Evolutionary conservation across 164 flowering plant genomes (phyloP), one percentile per base, ranked within the genome.

Genomic region (Protea cynaroides): DNA sequence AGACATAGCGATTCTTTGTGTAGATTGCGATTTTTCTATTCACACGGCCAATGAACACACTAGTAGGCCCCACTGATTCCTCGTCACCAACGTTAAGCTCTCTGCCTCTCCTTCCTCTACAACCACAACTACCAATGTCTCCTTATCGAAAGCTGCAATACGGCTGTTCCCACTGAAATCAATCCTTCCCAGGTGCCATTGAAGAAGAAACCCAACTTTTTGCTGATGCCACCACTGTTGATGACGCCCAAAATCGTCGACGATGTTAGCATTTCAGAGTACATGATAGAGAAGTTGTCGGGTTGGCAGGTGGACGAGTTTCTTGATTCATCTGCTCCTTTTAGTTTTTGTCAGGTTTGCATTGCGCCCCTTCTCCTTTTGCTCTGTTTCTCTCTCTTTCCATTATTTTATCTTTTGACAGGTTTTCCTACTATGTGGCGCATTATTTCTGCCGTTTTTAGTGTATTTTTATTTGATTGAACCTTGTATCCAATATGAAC

Each of bases 1-100:
- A 69, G 88, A 86, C 62, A 82, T 87, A 69, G 84, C 91, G 14
- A 80, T 86, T 58, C 75, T 84, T 1, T 86, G 91, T 74, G 78
- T 75, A 65, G 88, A 81, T 44, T 86, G 91, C 57, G 91, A 86
- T 61, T 5, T 74, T 44, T 57, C 88, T 10, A 84, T 84, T 55
- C 91, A 86, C 72, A 76, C 56, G 68, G 78, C 84, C 63, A 82
- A 77, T 47, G 88, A 84, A 51, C 82, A 72, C 58, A 84, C 86
- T 10, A 68, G 73, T 63, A 81, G 69, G 29, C 88, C 84, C 77
- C 75, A 54, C 67, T 73, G 91, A 59, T 86, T 76, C 67, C 83
- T 86, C 47, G 86, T 86, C 47, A 77, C 88, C 0, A 88, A 88
- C 0, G 80, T 83, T 0, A 77, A 77, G 73, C 81, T 86, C 52